phyloP scores from a whole-genome alignment of 1,139 yeast genomes.

The Arxiozyma slooffiae region DNA sequence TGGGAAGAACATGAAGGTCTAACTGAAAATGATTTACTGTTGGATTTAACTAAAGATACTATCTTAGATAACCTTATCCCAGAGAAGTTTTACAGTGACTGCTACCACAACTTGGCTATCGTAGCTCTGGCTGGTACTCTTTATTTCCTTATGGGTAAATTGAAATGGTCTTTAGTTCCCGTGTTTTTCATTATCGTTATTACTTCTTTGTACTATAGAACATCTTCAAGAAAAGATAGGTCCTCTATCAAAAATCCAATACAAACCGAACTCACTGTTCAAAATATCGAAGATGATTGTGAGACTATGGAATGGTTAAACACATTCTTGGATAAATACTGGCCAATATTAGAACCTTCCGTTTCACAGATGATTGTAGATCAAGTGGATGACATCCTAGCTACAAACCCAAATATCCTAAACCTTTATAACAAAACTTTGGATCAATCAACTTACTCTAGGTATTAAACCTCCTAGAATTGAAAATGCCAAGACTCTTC shows the following conservation, averaged over 20 bases:
- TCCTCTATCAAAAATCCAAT: constrained; percentile 64
- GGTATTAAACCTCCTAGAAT: constrained; percentile 95
- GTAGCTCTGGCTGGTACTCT: constrained; percentile 55
- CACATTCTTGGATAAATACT: constrained; percentile 74
- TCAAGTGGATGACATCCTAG: constrained; percentile 73
- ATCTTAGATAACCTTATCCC: constrained; percentile 64
- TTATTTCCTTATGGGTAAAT: constrained; percentile 73
- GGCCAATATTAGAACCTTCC: constrained; percentile 88
- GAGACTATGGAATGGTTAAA: constrained; percentile 96
- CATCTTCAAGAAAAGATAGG: constrained; percentile 75
- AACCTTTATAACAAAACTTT: constrained; percentile 67
- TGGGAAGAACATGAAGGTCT: constrained; percentile 64
- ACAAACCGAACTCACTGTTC: constrained; percentile 74
- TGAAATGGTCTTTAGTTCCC: constrained; percentile 69
- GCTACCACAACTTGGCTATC: constrained; percentile 82
- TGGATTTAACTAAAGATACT: constrained; percentile 60
- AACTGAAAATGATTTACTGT: constrained; percentile 58
- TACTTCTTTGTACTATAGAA: constrained; percentile 62
- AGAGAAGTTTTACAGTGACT: constrained; percentile 72
- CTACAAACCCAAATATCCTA: constrained; percentile 65
- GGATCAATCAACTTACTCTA: constrained; percentile 81
- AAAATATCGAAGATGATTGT: constrained; percentile 72
- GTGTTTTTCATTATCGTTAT: constrained; percentile 59
- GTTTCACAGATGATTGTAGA: constrained; percentile 76
- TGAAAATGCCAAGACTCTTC: constrained; percentile 78